These are phyloP conservation scores for Syzygium syzygioides DNA, from an alignment of 441 rosid genomes.

Conservation along the genomic window DNA sequence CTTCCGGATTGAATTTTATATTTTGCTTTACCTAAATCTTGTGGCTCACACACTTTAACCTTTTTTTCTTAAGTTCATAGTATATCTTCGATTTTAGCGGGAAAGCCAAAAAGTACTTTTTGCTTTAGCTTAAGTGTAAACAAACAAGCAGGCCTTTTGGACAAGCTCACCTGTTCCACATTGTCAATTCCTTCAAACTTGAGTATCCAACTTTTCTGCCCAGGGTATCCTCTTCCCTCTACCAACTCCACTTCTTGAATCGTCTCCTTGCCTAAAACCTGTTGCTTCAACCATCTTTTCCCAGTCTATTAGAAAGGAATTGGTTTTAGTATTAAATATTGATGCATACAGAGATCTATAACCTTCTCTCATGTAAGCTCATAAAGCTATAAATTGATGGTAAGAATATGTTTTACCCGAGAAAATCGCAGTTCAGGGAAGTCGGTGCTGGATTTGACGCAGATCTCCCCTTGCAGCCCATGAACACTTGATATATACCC, in stretches of 20 bases:
- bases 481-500: slow-evolving; percentile 75
- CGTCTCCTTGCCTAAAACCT: slow-evolving; percentile 45
- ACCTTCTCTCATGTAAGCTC: background rate
- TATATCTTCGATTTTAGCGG: background rate
- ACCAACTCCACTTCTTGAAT: slow-evolving; percentile 68
- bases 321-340: background rate
- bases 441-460: slow-evolving; percentile 69
- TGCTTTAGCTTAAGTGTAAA: background rate
- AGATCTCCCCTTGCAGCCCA: slow-evolving; percentile 80
- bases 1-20: background rate
- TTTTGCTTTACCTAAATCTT: background rate
- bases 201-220: slow-evolving; percentile 81
- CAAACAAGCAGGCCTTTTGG: background rate
- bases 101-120: background rate
- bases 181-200: slow-evolving; percentile 59
- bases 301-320: slow-evolving; percentile 45
- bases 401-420: slow-evolving; percentile 26
- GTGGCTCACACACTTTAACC: too few relatives aligned
- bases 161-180: slow-evolving; percentile 54
- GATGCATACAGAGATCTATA: background rate
- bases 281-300: slow-evolving; percentile 80
- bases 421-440: slow-evolving; percentile 82
- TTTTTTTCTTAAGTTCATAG: background rate
- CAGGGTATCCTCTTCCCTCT: slow-evolving; percentile 76
- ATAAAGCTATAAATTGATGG: background rate